A percentile compares a stretch with the other conserved stretches of the same genome.
These are phyloP conservation scores for Acer campestre DNA, from an alignment of 345 rosid genomes.

Conservation along the genomic window DNA sequence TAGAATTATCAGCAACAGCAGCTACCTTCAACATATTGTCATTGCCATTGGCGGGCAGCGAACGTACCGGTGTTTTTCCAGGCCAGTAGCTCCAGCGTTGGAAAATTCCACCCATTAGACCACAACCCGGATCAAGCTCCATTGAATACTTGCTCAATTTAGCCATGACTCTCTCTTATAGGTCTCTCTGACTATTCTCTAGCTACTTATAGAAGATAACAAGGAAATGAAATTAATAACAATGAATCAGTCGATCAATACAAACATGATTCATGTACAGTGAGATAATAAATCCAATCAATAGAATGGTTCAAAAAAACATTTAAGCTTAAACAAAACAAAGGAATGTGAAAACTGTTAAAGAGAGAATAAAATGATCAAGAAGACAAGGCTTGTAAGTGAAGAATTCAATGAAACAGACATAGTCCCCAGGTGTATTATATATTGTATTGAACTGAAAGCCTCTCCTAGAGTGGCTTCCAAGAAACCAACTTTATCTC, in stretches of 20 bases:
- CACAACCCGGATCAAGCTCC: slow-evolving; percentile 52
- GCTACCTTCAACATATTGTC: slow-evolving; percentile 7
- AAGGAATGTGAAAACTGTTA: slow-evolving; percentile 14
- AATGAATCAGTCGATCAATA: not conserved
- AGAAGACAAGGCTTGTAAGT: slow-evolving; percentile 31
- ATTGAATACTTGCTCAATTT: slow-evolving; percentile 26
- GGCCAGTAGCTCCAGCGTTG: slow-evolving; percentile 47
- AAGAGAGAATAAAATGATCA: too few relatives aligned
- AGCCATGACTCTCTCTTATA: slow-evolving; percentile 21
- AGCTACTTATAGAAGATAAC: too few relatives aligned
- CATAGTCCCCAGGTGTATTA: slow-evolving; percentile 21
- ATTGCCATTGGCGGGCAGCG: slow-evolving; percentile 33
- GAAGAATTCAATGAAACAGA: slow-evolving; percentile 45
- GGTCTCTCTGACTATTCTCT: not conserved
- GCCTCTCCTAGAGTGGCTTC: slow-evolving; percentile 59
- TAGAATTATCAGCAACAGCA: slow-evolving; percentile 6
- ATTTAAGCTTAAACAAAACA: slow-evolving; percentile 2
- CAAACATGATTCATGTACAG: not conserved
- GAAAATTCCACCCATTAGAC: slow-evolving; percentile 53
- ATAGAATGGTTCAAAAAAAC: not conserved
- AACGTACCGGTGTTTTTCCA: slow-evolving; percentile 39
- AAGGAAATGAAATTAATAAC: not conserved
- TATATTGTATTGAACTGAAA: slow-evolving; percentile 32
- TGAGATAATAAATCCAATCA: slow-evolving; percentile 3
- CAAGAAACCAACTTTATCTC: slow-evolving; percentile 57